Evolutionary conservation across 169 alveolate genomes (phyloP).

Genomic region (Theileria parva): DNA sequence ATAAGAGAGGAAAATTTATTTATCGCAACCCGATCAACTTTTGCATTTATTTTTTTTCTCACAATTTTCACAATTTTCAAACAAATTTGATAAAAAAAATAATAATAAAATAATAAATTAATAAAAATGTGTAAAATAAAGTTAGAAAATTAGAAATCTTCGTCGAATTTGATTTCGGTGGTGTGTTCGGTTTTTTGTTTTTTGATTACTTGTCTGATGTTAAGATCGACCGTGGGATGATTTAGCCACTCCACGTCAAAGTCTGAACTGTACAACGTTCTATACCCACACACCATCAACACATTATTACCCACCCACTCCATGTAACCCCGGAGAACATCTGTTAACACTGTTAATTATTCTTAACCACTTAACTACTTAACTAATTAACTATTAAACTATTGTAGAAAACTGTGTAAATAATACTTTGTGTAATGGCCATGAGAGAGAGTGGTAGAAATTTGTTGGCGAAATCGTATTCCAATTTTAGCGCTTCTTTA

Average conservation of each 20-base stretch:
- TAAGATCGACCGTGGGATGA: constrained; percentile 9
- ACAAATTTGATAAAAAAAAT: no score
- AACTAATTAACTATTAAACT: no score
- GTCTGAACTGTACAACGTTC: constrained; percentile 20
- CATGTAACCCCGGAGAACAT: constrained; percentile 18
- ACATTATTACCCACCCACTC: constrained; percentile 42
- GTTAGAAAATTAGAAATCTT: constrained; percentile 42
- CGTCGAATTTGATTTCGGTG: constrained; percentile 48
- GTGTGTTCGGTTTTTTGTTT: neutral
- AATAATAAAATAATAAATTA: no score
- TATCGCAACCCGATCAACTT: no score
- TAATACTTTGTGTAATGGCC: no score
- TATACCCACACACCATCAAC: constrained; percentile 32
- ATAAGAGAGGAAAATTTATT: no score
- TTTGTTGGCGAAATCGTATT: neutral
- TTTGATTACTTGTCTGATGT: constrained; percentile 4
- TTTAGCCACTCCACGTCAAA: constrained; percentile 50
- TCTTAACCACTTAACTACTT: no score
- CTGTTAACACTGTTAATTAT: no score
- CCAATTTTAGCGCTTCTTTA: constrained; percentile 34
- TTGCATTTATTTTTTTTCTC: no score
- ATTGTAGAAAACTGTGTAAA: no score
- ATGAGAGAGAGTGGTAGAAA: no score
- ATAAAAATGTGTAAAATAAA: neutral
- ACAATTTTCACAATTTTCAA: no score